Base-by-base conservation (phyloP, 2,329 filamentous ascomycete genomes). In the Botrytis deweyae region DNA sequence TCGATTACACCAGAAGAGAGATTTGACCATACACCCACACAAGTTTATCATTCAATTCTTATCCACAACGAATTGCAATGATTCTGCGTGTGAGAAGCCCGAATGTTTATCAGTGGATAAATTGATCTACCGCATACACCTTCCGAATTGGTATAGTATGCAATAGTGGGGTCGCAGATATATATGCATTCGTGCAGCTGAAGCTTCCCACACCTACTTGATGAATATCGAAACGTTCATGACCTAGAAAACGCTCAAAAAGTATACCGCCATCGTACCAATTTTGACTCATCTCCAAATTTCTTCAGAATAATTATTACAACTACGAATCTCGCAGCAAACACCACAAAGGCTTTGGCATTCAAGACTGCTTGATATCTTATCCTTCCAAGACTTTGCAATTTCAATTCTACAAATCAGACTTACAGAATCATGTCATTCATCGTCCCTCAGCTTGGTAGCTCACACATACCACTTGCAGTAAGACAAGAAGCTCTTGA, bases 401-500 rank as follows among this genome's bases (percentile, higher is more conserved):
- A 25, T 36, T 49, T 5, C 33, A 25, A 49, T 66, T 18, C 29
- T 25, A 36, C 22, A 33, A 49, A 18, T 3, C n/a, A 33, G 3
- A 6, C 42, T 62, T 20, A 38, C 18, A 25, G 25, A 36, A 46
- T 12, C 14, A 70, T 70, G 68, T 59, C 68, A n/a, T 70, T 70
- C 29, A 46, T 70, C 3, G 55, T 62, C 7, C 8, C 20, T 14
- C 68, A 70, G 25, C 44, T 70, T 36, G n/a, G 52, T 36, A 70
- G 55, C 44, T 40, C 68, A 20, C n/a, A 62, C 29, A 62, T 70
- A 44, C 52, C 68, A 62, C 68, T 36, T 12, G 6, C 38, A 36
- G n/a, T 10, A 36, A 70, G 68, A 46, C 68, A 70, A 38, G 52
- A 70, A 40, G 68, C 68, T n/a, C 68, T 70, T 14, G 55, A 70